These are phyloP conservation scores for Fusarium euwallaceae DNA, from an alignment of 2,329 filamentous ascomycete genomes.

Conservation along the genomic window DNA sequence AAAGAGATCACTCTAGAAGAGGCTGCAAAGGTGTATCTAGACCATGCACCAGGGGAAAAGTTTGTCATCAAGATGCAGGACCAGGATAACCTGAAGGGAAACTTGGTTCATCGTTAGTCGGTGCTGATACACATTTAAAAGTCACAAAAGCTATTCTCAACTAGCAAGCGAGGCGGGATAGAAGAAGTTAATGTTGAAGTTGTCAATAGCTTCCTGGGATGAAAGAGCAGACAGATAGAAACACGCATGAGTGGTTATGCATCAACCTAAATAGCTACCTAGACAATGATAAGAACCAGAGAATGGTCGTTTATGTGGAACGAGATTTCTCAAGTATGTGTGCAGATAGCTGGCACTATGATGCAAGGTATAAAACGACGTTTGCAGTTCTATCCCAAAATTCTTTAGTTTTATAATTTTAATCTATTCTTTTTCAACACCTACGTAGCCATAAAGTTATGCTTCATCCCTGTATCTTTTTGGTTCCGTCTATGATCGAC, in stretches of 20 bases:
- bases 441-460: background rate
- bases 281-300: background rate
- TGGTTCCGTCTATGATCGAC: slow-evolving; percentile 1
- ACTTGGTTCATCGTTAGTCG: background rate
- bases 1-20: background rate
- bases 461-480: background rate
- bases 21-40: background rate
- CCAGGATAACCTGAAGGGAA: background rate
- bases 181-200: background rate
- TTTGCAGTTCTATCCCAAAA: background rate
- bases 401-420: background rate
- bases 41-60: background rate
- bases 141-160: background rate
- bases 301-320: background rate
- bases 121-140: background rate
- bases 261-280: background rate
- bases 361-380: background rate
- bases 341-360: background rate
- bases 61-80: background rate
- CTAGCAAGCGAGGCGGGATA: background rate
- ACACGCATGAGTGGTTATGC: background rate
- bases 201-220: background rate
- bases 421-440: background rate
- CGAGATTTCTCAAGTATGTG: background rate
- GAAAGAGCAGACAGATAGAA: background rate